Evolutionary conservation across 163 green algal genomes (phyloP), one percentile per base, ranked within the genome.

Genomic region (Chlamydomonas reinhardtii): DNA sequence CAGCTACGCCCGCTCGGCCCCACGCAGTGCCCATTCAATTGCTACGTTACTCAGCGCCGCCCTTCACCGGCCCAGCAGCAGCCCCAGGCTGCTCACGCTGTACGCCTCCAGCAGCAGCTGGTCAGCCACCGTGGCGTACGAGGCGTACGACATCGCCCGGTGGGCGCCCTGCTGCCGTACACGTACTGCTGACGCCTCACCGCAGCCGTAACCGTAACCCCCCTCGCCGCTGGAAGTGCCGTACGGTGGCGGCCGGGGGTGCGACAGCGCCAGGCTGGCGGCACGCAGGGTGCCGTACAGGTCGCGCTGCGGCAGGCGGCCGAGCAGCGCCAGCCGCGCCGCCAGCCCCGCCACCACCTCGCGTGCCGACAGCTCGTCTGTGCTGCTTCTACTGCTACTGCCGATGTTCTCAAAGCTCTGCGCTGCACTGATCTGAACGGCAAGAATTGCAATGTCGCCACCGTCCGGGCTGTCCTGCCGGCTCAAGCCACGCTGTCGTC

Each of bases 101-200:
- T 85, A 85, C 66, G 76, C 66, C 35, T 85, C 77, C 4, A 37
- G 17, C 70, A 85, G n/a, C 68, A 71, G 24, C 25, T 85, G 77
- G 35, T 85, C 77, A 2, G 43, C 66, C 20, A 39, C n/a, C 39
- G 77, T 85, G 0, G 66, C 66, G 48, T 85, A 85, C 65, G 77
- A 76, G 66, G 74, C 59, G 35, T 62, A 43, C 54, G 31, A n/a
- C 15, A n/a, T 31, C 19, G 35, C 37, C 29, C 68, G n/a, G n/a
- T n/a, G n/a, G n/a, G n/a, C n/a, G 65, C 20, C 56, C 37, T 14
- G 22, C 43, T 24, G 65, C n/a, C 56, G 56, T 29, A 25, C 56
- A 6, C 8, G 19, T 22, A 25, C 56, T 12, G 56, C 20, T 6
- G 19, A 2, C 56, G 56, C 19, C 56, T 6, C 19, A 22, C 56